These are phyloP conservation scores for Psilocybe cyanescens DNA, from an alignment of 768 basidiomycete genomes.

Conservation along the genomic window DNA sequence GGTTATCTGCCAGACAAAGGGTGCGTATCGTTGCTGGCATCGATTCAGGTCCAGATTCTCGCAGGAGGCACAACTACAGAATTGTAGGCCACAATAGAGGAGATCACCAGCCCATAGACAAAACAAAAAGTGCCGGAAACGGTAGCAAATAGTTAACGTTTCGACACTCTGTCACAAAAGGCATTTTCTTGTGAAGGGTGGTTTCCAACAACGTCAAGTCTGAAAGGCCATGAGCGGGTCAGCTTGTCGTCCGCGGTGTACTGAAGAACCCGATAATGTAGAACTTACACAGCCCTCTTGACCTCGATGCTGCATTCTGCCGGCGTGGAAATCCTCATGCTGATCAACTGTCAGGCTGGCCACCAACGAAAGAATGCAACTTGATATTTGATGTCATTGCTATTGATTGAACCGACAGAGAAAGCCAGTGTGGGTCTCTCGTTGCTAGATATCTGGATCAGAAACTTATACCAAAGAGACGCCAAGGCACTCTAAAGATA, in stretches of 20 bases:
- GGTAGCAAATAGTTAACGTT: conserved; percentile 14
- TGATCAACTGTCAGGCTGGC: conserved; percentile 21
- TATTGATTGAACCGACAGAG: conserved; percentile 8
- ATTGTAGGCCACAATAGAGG: conserved; percentile 21
- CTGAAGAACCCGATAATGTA: conserved; percentile 7
- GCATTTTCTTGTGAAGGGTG: conserved; percentile 18
- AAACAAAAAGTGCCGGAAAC: conserved; percentile 23
- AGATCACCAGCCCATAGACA: conserved; percentile 15
- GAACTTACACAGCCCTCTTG: conserved; percentile 15
- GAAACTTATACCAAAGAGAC: conserved; percentile 10
- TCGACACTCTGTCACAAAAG: conserved; percentile 21
- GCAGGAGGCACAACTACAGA: conserved; percentile 9
- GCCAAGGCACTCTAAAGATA: conserved; percentile 12
- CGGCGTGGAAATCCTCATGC: conserved; percentile 16
- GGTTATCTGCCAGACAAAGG: conserved; percentile 12
- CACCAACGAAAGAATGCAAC: conserved; percentile 7
- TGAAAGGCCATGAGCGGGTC: conserved; percentile 19
- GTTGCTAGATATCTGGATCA: conserved; percentile 14
- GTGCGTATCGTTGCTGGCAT: conserved; percentile 20
- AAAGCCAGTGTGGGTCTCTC: conserved; percentile 4
- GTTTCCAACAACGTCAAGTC: conserved; percentile 27
- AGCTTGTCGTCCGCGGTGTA: conserved; percentile 12
- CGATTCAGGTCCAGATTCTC: conserved; percentile 16
- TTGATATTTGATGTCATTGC: conserved; percentile 15
- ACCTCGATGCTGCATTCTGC: conserved; percentile 12